Evolutionary conservation across 2,329 filamentous ascomycete genomes (phyloP), one percentile per base, ranked within the genome.

Genomic region (Didymella pinodella): DNA sequence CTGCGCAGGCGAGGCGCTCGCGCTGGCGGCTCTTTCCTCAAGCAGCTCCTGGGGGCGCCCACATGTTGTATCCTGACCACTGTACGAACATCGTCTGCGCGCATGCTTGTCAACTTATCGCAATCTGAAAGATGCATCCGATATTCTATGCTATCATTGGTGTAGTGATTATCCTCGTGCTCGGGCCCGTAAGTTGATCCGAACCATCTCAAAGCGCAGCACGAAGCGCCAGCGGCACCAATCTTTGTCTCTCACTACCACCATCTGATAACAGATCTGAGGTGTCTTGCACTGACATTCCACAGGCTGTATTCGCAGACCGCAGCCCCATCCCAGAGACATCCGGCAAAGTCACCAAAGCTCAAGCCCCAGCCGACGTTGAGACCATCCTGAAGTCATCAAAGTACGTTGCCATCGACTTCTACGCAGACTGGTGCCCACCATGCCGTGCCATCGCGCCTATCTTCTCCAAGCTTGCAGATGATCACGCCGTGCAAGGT

Each of bases 371-470:
- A 10, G 28, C 34, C 2, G 40, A 54, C 12, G 26, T 59, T 16
- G 20, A 31, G 3, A 43, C 18, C 1, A 20, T 51, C 7, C 32
- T 51, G 4, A 28, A 20, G 12, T 41, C 44, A n/a, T 51, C 38
- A 3, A 54, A 50, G 36, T 54, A 59, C 20, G 50, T 54, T 18
- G 47, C 54, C 28, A 41, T 59, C 32, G 57, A 60, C 44, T 60
- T 60, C 38, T 60, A 55, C 44, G 53, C 57, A 77, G 77, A 61
- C 84, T 61, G 84, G 82, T 85, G 83, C 69, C 82, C 82, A 1
- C 83, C 83, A 16, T 85, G 83, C 78, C 82, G 82, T 66, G 75
- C 78, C 51, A 82, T 85, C 54, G 77, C 78, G 0, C 83, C 83
- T 26, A 69, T 80, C 60, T 80, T 83, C 69, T 79, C 80, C 45